A percentile compares a stretch with the other conserved stretches of the same genome.
These are phyloP conservation scores for Piromyces finnis DNA, from an alignment of 192 early-diverging fungal species.

Conservation along the genomic window DNA sequence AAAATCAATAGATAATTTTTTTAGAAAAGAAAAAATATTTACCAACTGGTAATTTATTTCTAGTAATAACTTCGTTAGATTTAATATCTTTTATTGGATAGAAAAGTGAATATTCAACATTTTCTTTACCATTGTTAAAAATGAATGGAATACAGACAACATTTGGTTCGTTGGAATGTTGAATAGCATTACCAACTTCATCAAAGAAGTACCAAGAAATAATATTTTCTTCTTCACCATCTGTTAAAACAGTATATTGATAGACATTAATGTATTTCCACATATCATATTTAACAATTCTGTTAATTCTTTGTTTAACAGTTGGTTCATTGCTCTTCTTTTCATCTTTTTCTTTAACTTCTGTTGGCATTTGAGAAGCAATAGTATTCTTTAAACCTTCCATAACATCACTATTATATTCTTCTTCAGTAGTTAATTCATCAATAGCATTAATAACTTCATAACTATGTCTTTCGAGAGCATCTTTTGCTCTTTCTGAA, in stretches of 20 bases:
- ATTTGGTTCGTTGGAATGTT: slow-evolving; percentile 38
- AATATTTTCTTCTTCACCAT: slow-evolving; percentile 20
- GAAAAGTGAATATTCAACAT: slow-evolving; percentile 40
- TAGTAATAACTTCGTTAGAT: slow-evolving; percentile 23
- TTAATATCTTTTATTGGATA: slow-evolving; percentile 36
- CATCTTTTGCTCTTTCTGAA: slow-evolving; percentile 27
- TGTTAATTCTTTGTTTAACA: slow-evolving; percentile 12
- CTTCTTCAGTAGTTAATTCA: slow-evolving; percentile 5
- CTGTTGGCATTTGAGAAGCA: slow-evolving; percentile 11
- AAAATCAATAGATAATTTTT: no score
- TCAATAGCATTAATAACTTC: slow-evolving; percentile 46
- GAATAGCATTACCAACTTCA: slow-evolving; percentile 43
- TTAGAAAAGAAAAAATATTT: background rate
- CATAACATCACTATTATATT: background rate
- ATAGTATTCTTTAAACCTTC: slow-evolving; percentile 7
- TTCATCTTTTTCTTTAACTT: slow-evolving; percentile 17
- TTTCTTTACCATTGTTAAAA: slow-evolving; percentile 24
- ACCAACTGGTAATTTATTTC: slow-evolving; percentile 12
- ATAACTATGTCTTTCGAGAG: slow-evolving; percentile 24
- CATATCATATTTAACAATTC: slow-evolving; percentile 16
- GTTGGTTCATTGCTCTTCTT: background rate
- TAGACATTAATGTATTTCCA: slow-evolving; percentile 30
- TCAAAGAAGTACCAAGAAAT: slow-evolving; percentile 35
- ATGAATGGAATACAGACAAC: slow-evolving; percentile 42
- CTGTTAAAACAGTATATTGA: slow-evolving; percentile 21